A percentile compares a stretch with the other conserved stretches of the same genome.
These are phyloP conservation scores for Phycomyces nitens DNA, from an alignment of 192 early-diverging fungal genomes.

Conservation along the genomic window DNA sequence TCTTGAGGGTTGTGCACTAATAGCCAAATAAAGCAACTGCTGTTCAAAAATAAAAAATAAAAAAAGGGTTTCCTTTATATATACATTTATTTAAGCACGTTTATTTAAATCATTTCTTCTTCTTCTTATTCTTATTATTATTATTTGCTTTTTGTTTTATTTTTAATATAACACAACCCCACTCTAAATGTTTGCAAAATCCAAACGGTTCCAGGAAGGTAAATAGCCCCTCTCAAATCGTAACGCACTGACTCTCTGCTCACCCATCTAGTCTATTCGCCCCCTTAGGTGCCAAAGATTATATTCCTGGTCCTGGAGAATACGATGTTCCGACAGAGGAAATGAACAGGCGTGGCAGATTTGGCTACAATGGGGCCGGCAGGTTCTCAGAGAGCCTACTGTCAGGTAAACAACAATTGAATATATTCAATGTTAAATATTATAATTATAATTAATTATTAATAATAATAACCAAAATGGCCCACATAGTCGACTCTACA, in stretches of 20 bases:
- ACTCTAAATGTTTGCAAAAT: slow-evolving; percentile 28
- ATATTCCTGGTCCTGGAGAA: slow-evolving; percentile 28
- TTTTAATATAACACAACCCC: no score
- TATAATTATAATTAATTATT: background rate
- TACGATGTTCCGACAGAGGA: slow-evolving; percentile 13
- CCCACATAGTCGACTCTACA: slow-evolving; percentile 1
- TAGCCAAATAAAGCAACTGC: background rate
- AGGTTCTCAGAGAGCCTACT: slow-evolving; percentile 9
- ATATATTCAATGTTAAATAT: no score
- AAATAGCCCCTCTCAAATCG: background rate
- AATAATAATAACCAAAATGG: no score
- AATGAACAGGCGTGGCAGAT: background rate
- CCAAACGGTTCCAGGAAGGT: slow-evolving; percentile 26
- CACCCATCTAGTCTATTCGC: slow-evolving; percentile 1
- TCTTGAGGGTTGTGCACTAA: no score
- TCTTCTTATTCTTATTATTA: background rate
- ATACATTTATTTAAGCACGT: background rate
- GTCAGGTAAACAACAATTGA: background rate
- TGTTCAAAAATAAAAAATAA: background rate
- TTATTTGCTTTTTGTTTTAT: background rate
- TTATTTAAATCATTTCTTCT: slow-evolving; percentile 3
- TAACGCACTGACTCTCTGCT: background rate
- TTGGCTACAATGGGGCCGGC: slow-evolving; percentile 5
- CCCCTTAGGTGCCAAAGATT: slow-evolving; percentile 13
- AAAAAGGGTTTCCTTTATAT: background rate